Evolutionary conservation across 2,329 filamentous ascomycete species (phyloP), one percentile per base, ranked within the genome.

Genomic region (Sclerotinia minor): DNA sequence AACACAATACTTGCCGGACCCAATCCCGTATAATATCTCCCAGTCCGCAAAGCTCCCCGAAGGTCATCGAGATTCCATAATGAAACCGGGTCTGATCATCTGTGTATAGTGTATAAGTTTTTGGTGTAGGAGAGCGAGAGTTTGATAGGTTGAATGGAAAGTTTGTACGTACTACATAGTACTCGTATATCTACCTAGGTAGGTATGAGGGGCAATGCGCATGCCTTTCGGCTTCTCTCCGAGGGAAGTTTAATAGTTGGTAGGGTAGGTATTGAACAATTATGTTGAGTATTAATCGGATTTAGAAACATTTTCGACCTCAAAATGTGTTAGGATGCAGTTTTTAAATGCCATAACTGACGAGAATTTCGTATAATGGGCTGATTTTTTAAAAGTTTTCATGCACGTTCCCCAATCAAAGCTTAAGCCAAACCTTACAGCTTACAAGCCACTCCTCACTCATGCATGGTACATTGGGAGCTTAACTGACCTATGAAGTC

Each of bases 281-380:
- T n/a, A n/a, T n/a, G n/a, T n/a, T n/a, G 21, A 54, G 47, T 24
- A 55, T 57, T 45, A 35, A 38, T 35, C 9, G 50, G 26, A 13
- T 24, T 65, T 44, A 11, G 49, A 65, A 44, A 32, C 35, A 24
- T 32, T 60, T 24, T 49, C 44, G 44, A 64, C 9, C 50, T 41
- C 19, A 11, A 65, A 32, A 17, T 17, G 21, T 32, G 19, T 45
- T 57, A 65, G 63, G 35, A 63, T 47, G 44, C 32, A 58, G 54
- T 58, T 47, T 26, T 45, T 15, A 38, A 49, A 65, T 47, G n/a
- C 19, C n/a, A 65, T 47, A 65, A 65, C 64, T 44, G 52, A 65
- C 52, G 64, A 65, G 64, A 47, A 58, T 58, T 26, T 58, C 38
- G 24, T 58, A 58, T 47, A 65, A 15, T 65, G 64, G 53, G 26